Evolutionary conservation across 371 early-diverging fungal species (phyloP), one percentile per base, ranked within the genome.

Genomic region (Mucor indicus): DNA sequence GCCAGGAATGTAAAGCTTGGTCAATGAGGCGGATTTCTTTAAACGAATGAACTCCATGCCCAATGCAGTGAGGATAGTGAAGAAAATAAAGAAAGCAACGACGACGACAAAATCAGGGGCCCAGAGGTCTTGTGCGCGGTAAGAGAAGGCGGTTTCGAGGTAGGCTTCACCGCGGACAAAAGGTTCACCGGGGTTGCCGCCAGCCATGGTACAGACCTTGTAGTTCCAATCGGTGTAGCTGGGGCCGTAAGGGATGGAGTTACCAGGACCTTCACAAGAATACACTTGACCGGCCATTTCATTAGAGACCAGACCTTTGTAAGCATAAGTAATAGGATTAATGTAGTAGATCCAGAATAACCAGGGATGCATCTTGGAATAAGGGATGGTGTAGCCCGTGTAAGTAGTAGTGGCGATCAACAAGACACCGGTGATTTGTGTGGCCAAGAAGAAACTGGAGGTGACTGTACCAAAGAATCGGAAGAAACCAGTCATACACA

Each of bases 261-360:
- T 59, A 7, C 64, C 60, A 6, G 15, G 4, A 12, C 51, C 56
- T 31, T 65, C 59, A 41, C 87, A 85, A 12, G 68, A 62, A 30
- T 83, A 77, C 2, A 36, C n/a, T 24, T 81, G 64, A n/a, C 80
- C 79, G 7, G 56, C 53, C 80, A 84, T 87, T 64, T 90, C 91
- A 60, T 88, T 88, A 16, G 75, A 67, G 16, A 87, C 55, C 21
- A 90, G 64, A 2, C 85, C 81, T 54, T 81, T 76, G 63, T 82
- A 80, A 0, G 76, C 85, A 53, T 86, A 88, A 0, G 84, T 77
- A 15, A 87, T 62, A 6, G 90, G 85, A 37, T 83, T 83, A 48
- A 86, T 79, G 77, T 83, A 88, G 53, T 79, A 81, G 33, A 87
- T 74, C 87, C 86, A 85, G 36, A 55, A 69, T 43, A 87, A 71